Evolutionary conservation across 2,329 filamentous ascomycete genomes (phyloP).

Genomic region (Phialophora tarda): DNA sequence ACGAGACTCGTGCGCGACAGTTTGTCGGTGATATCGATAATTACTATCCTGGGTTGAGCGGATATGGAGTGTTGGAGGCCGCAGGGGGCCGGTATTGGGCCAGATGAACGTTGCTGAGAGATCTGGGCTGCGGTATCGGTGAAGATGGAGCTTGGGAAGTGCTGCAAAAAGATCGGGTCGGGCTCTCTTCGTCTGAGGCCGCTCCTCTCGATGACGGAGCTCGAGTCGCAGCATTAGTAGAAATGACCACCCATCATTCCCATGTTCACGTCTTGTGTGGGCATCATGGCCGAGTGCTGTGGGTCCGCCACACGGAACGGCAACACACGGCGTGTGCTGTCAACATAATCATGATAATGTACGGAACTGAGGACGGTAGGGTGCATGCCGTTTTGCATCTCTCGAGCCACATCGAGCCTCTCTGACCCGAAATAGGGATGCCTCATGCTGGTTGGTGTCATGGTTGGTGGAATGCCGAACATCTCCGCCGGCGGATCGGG

Average conservation of each 20-base stretch:
- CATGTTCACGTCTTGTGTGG: slow-evolving; percentile 21
- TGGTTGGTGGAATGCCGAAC: slow-evolving; percentile 23
- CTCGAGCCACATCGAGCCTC: slow-evolving; percentile 20
- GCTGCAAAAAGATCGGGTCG: background rate
- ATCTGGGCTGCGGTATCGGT: background rate
- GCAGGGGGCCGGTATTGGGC: background rate
- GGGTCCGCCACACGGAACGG: slow-evolving; percentile 16
- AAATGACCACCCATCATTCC: slow-evolving; percentile 18
- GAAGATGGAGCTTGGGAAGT: background rate
- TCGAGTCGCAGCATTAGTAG: slow-evolving; percentile 13
- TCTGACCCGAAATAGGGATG: slow-evolving; percentile 21
- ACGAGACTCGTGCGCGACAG: slow-evolving; percentile 12
- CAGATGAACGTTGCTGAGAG: background rate
- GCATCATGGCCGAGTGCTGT: slow-evolving; percentile 13
- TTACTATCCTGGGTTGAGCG: background rate
- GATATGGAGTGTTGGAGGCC: background rate
- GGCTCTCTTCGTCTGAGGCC: background rate
- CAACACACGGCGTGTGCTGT: slow-evolving; percentile 14
- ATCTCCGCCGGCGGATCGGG: slow-evolving; percentile 26
- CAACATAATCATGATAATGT: slow-evolving; percentile 26
- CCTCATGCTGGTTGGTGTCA: slow-evolving; percentile 17
- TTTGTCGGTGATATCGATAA: background rate
- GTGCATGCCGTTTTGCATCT: slow-evolving; percentile 15
- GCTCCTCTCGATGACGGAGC: background rate
- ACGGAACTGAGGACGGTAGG: slow-evolving; percentile 21